Evolutionary conservation across 129 eudicot species (phyloP), one percentile per base, ranked within the genome.

Genomic region (Tagetes erecta): DNA sequence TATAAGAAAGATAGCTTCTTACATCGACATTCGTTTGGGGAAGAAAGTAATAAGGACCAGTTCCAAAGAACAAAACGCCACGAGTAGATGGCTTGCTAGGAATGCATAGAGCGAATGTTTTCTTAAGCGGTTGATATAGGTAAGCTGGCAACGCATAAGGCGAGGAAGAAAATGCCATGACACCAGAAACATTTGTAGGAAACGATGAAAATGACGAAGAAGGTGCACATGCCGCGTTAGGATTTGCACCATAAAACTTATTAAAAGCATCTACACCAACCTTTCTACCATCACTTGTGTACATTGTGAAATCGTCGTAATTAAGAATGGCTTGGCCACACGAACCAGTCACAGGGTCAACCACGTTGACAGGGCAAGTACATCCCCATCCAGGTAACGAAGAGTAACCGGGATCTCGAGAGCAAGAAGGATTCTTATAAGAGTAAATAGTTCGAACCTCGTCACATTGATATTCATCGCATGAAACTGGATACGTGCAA

Each of bases 101-200:
- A 37, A 87, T 51, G 67, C 89, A 87, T 8, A 87, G 51, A 8
- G 80, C 92, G 36, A 87, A 82, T 13, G 72, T 75, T 13, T 47
- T 75, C 31, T 66, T 72, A 38, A 74, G 36, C 1, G 74, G 55
- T 35, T 45, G 49, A 12, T 85, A 67, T 41, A 87, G 73, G 58
- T 82, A 82, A 30, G 74, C 59, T 4, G 84, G 70, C 8, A 84
- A 36, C 7, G 87, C 65, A 0, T 82, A 44, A 44, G 49, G 49
- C 27, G 27, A 20, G 27, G 27, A 20, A 20, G 27, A 20, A 20
- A 20, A 20, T 20, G 27, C 27, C 27, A 20, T 20, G 27, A 20
- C 27, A 20, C 27, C 27, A 20, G 27, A 20, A 20, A 20, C 27
- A 20, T 20, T 20, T 20, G 27, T 20, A 20, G 27, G 27, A 20